These are phyloP conservation scores for Populus simonii DNA, from an alignment of 345 rosid species.

Conservation along the genomic window DNA sequence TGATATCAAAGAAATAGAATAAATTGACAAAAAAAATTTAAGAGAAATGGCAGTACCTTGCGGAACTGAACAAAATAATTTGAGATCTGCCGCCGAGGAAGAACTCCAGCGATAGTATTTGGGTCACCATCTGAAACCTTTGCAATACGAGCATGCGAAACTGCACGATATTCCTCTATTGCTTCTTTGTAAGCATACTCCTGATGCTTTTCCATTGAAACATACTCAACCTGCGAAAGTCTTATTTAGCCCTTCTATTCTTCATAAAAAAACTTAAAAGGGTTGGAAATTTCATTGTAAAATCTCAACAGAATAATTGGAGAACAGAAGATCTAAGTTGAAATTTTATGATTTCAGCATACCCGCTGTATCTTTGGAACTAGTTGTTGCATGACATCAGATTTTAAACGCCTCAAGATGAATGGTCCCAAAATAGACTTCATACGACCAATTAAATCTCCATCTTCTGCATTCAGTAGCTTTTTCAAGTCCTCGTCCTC, in stretches of 20 bases:
- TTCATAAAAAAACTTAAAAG: not conserved
- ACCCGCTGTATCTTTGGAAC: conserved; percentile 91
- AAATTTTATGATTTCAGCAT: conserved; percentile 11
- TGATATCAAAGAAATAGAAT: not conserved
- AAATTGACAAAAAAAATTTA: not conserved
- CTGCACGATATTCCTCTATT: conserved; percentile 83
- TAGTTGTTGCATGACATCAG: conserved; percentile 98
- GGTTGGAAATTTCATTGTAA: not conserved
- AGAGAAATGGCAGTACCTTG: conserved; percentile 45
- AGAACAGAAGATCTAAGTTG: conserved; percentile 1
- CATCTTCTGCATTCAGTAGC: conserved; percentile 77
- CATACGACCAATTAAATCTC: conserved; percentile 75
- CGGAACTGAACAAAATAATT: conserved; percentile 93
- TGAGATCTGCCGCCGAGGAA: conserved; percentile 85
- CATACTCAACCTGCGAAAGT: conserved; percentile 76
- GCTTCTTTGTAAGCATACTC: conserved; percentile 82
- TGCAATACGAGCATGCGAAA: conserved; percentile 61
- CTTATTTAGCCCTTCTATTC: conserved; percentile 10
- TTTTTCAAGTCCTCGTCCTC: conserved; percentile 91
- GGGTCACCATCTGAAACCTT: conserved; percentile 51
- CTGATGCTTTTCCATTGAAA: conserved; percentile 71
- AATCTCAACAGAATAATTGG: not conserved
- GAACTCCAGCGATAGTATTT: conserved; percentile 45
- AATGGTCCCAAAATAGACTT: conserved; percentile 95
- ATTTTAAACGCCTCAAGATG: conserved; percentile 88